Evolutionary conservation across 495 filamentous ascomycete genomes (phyloP).

Genomic region (Annulohypoxylon nitens): DNA sequence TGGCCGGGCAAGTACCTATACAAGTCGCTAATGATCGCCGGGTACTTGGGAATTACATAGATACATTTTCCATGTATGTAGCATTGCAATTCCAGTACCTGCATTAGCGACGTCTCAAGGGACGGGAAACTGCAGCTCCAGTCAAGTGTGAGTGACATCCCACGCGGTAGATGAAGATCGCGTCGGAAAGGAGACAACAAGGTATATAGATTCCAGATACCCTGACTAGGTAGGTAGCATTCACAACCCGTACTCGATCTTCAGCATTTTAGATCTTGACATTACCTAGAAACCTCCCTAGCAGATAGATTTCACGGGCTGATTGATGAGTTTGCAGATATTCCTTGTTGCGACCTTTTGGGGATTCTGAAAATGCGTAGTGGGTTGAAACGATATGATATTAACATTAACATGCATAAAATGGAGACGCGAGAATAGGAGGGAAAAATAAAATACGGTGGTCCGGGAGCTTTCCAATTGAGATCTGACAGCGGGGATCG

Average conservation of each 20-base stretch:
- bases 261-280: neutral
- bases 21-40: neutral
- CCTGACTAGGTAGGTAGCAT: neutral
- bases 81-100: constrained; percentile 27
- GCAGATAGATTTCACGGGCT: neutral
- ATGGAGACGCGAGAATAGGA: neutral
- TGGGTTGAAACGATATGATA: too few relatives aligned
- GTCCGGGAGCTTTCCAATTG: neutral
- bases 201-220: neutral
- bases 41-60: neutral
- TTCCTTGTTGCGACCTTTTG: neutral
- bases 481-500: neutral
- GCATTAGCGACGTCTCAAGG: constrained; percentile 26
- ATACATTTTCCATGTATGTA: neutral
- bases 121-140: constrained; percentile 6
- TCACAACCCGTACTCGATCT: neutral
- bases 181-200: neutral
- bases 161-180: neutral
- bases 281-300: neutral
- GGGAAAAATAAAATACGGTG: neutral
- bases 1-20: too few relatives aligned
- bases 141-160: neutral
- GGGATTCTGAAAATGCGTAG: neutral
- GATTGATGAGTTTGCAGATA: neutral
- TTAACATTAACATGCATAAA: neutral